phyloP scores from a whole-genome alignment of 768 basidiomycete species.

The Favolaschia claudopus region DNA sequence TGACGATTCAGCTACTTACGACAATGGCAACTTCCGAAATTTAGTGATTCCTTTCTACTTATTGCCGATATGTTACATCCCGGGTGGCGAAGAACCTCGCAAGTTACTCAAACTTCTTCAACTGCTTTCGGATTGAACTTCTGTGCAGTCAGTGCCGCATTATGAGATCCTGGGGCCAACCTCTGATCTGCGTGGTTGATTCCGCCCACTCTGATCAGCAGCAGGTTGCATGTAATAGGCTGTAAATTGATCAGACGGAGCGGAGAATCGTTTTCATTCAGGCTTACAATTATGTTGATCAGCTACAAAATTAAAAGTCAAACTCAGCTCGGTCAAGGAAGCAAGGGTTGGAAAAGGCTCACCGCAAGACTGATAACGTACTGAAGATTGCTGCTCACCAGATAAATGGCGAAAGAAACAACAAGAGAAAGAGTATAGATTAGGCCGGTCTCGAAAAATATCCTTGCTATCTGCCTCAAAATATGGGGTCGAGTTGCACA shows the following conservation, averaged over 20 bases:
- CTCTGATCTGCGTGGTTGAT: no score
- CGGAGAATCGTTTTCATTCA: not conserved
- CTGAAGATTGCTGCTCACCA: conserved; percentile 4
- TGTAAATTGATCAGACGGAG: not conserved
- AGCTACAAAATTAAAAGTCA: not conserved
- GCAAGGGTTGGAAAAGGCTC: not conserved
- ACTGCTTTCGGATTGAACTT: no score
- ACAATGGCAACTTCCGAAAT: no score
- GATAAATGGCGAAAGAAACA: conserved; percentile 9
- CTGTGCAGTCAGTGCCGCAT: no score
- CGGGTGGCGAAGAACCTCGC: no score
- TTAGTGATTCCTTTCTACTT: no score
- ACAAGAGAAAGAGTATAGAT: conserved; percentile 12
- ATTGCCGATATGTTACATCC: no score
- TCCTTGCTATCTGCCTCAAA: not conserved
- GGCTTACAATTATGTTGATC: conserved; percentile 7
- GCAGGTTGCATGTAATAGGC: conserved; percentile 20
- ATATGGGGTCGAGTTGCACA: not conserved
- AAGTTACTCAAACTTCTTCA: no score
- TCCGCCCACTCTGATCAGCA: conserved; percentile 6
- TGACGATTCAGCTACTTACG: no score
- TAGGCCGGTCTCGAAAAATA: conserved; percentile 17
- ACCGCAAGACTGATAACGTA: conserved; percentile 12
- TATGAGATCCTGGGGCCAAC: no score
- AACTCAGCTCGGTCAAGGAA: no score